phyloP scores from a whole-genome alignment of 1,284 basidiomycete genomes.

The Austroboletus niveus region DNA sequence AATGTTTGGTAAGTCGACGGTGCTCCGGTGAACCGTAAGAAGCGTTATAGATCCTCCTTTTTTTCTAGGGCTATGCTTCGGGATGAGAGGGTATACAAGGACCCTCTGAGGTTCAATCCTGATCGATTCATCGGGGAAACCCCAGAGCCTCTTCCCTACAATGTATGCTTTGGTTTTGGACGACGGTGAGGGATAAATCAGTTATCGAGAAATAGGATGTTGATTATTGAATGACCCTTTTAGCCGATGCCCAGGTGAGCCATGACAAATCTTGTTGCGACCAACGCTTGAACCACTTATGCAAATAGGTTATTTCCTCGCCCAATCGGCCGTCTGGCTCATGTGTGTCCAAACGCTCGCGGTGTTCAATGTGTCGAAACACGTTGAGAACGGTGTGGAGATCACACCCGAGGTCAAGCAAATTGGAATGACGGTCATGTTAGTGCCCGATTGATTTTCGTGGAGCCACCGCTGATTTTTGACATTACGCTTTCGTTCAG shows the following conservation, averaged over 20 bases:
- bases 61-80: conserved; percentile 15
- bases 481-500: conserved; percentile 29
- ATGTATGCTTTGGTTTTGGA: conserved; percentile 53
- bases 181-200: conserved; percentile 40
- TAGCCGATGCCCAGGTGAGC: conserved; percentile 15
- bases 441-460: neutral
- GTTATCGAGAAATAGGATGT: neutral
- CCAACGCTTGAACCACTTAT: neutral
- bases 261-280: neutral
- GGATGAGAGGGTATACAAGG: conserved; percentile 12
- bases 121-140: conserved; percentile 23
- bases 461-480: neutral
- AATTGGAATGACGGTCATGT: conserved; percentile 12
- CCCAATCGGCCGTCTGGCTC: conserved; percentile 17
- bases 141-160: conserved; percentile 48
- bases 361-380: conserved; percentile 21
- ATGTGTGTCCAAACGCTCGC: conserved; percentile 16
- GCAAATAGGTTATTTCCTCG: conserved; percentile 16
- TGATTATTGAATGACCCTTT: neutral
- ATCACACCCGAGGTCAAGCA: conserved; percentile 16
- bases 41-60: neutral
- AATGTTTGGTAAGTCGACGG: conserved; percentile 20
- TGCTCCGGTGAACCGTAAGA: too few species aligned
- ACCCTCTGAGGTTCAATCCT: conserved; percentile 19
- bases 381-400: conserved; percentile 19